Base-by-base conservation (phyloP, 192 early-diverging fungal species). In the Backusella mclennaniae region DNA sequence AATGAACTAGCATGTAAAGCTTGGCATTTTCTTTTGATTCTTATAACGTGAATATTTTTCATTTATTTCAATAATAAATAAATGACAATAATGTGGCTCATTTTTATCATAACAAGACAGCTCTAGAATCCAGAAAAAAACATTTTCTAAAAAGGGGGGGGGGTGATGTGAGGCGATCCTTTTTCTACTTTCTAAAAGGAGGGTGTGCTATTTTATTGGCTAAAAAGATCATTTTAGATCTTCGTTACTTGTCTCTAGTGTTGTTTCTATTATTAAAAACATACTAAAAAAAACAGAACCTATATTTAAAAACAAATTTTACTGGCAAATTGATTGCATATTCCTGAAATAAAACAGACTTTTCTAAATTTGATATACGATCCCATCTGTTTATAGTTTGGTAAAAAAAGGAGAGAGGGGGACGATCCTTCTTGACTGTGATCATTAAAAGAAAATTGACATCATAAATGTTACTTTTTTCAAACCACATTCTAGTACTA, bases 81-180 rank as follows among this genome's bases (percentile, higher is more conserved):
- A 49, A 49, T 49, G 17, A n/a, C 6, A 49, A n/a, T 21, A 49
- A 49, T 49, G 46, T 49, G 56, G 23, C 56, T 63, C 26, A 14
- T 63, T 12, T 9, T 53, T 56, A 63, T 26, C 56, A 26, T 63
- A 4, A 63, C 26, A 63, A 63, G 6, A 29, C 2, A 63, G 23
- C 56, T 63, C 56, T 63, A 63, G 56, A 63, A 63, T 63, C 56
- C 56, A 63, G 56, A 63, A 63, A 63, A 63, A 63, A 63, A 63
- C 56, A 63, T 21, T 63, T 59, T 63, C 56, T n/a, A 63, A 26
- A 59, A 29, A 26, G 23, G 56, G 56, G 9, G 19, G 56, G 56
- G 23, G 23, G 12, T 49, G 56, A 14, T 29, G 1, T 49, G 26
- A 63, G 56, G 23, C 56, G 56, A 63, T 63, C 56, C 26, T 63